Base-by-base conservation (phyloP, 805 yeast genomes). In the Ascoidea rubescens region DNA sequence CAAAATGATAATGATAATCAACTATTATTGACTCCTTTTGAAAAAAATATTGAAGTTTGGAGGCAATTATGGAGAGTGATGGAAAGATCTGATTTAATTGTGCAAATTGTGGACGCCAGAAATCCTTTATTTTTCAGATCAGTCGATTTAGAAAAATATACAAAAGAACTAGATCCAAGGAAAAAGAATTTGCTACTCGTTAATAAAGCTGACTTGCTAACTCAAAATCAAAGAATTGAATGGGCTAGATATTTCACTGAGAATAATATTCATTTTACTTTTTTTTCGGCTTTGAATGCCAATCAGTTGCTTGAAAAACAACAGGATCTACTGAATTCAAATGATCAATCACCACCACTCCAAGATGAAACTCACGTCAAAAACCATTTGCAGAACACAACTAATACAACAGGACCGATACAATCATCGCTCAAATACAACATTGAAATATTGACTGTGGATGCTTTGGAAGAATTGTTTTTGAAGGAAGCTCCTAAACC, bases 1-100 rank as follows among this genome's bases (percentile, higher is more conserved):
- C 95, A 90, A 57, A 96, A 91, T 65, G 77, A 76, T 59, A 80
- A 88, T 57, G 70, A 66, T 16, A 96, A 91, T 65, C 28, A 21
- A 21, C 72, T 93, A 60, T 71, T 90, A 54, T 74, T 93, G 64
- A 93, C 99, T 0, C 99, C 99, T 4, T 93, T 91, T 64, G 99
- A 93, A 71, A 80, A 99, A 71, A 93, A 93, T 65, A 73, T 93
- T 57, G 96, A 91, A 73, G 97, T 93, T 54, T 93, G 99, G 99
- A 82, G 93, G 64, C 99, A 93, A 69, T 72, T 93, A 58, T 93
- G 99, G 99, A 79, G 99, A 69, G 99, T 93, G 47, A 86, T 89
- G 30, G 99, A 93, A 67, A 79, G 98, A 63, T 87, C 93, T 30
- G 96, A 91, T 66, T 73, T 93, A 60, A 80, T 93, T 45, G 97